A percentile compares a stretch with the other conserved stretches of the same genome.
Conservation (phyloP, 106 monocot species). For the Chionographis japonica region DNA sequence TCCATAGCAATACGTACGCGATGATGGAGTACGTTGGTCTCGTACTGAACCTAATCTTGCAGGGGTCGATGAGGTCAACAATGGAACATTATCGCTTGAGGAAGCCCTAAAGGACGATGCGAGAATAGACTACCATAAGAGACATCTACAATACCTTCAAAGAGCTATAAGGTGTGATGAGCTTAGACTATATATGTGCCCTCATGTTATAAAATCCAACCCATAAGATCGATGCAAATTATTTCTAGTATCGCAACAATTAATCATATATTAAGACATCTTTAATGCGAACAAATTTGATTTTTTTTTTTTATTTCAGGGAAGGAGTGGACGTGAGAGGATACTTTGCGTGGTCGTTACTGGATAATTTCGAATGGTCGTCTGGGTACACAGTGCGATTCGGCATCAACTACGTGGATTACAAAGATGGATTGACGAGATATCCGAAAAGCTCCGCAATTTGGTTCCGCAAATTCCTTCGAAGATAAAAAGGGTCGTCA, state of each 20-base stretch:
- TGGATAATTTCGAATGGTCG: constrained; percentile 47
- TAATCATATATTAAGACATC: not conserved
- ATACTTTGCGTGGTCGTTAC: constrained; percentile 42
- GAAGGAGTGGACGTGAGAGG: constrained; percentile 39
- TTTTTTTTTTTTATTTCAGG: constrained; percentile 7
- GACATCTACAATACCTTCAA: constrained; percentile 19
- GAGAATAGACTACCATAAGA: constrained; percentile 19
- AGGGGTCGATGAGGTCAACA: constrained; percentile 32
- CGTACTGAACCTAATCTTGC: not conserved
- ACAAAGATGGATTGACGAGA: constrained; percentile 25
- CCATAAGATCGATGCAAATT: too few relatives aligned
- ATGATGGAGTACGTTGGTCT: too few relatives aligned
- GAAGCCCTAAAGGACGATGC: constrained; percentile 25
- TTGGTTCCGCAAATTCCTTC: constrained; percentile 38
- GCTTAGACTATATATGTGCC: too few relatives aligned
- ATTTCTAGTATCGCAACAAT: not conserved
- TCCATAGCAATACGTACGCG: not conserved
- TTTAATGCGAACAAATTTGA: not conserved
- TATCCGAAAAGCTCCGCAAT: constrained; percentile 39
- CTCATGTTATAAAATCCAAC: too few relatives aligned
- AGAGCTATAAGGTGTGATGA: constrained; percentile 26
- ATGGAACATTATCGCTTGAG: constrained; percentile 17
- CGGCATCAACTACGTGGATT: constrained; percentile 37
- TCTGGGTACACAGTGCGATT: constrained; percentile 40
- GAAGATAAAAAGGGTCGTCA: constrained; percentile 6